Evolutionary conservation across 176 grass and related monocot species (phyloP).

Genomic region (Triticum aestivum): DNA sequence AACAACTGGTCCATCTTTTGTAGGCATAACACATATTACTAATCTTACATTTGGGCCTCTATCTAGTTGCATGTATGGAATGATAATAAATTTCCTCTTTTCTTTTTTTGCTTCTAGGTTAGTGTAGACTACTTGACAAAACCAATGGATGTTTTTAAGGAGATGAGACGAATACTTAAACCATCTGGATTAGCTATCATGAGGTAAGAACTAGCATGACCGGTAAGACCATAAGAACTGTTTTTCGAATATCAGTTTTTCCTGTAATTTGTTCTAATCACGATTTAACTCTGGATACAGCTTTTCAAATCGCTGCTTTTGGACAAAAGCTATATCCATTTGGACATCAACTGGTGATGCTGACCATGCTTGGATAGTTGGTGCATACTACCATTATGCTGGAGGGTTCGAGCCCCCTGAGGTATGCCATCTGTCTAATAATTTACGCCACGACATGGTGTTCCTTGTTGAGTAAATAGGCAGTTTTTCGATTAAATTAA

Average conservation of each 20-base stretch:
- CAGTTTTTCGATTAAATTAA: no score
- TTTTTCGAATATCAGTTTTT: background rate
- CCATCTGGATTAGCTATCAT: conserved; percentile 86
- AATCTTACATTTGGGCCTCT: background rate
- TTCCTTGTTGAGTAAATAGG: no score
- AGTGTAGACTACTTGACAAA: conserved; percentile 95
- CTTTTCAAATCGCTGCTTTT: conserved; percentile 95
- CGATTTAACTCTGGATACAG: conserved; percentile 28
- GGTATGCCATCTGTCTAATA: conserved; percentile 36
- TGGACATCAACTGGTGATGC: conserved; percentile 96
- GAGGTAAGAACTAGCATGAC: conserved; percentile 51
- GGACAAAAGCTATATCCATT: conserved; percentile 96
- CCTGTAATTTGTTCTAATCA: background rate
- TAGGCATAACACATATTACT: background rate
- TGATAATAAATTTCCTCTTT: background rate
- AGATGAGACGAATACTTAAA: conserved; percentile 90
- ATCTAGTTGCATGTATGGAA: background rate
- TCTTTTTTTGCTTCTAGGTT: conserved; percentile 53
- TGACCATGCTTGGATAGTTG: conserved; percentile 96
- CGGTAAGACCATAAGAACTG: background rate
- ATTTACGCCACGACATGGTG: background rate
- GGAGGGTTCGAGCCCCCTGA: conserved; percentile 78
- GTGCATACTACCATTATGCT: conserved; percentile 87
- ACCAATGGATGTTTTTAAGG: conserved; percentile 92
- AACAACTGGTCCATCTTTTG: background rate